Evolutionary conservation across 1,284 basidiomycete genomes (phyloP).

Genomic region (Trametes sp.): DNA sequence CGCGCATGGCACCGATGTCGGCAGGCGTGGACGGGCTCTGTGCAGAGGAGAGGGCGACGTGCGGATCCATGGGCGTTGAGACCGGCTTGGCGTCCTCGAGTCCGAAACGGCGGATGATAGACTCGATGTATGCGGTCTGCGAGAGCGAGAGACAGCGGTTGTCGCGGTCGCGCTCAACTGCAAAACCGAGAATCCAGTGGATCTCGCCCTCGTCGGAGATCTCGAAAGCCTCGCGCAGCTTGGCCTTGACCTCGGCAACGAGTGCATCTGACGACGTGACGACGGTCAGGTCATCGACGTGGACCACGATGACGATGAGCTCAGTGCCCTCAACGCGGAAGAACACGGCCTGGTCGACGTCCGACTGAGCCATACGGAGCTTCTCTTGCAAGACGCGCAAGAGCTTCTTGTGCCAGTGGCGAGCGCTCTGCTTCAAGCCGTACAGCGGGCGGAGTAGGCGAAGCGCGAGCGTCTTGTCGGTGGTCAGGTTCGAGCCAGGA

Average conservation of each 20-base stretch:
- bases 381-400: not conserved
- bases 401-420: not conserved
- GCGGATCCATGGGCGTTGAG: not conserved
- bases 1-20: not conserved
- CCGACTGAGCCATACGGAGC: not conserved
- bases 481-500: not conserved
- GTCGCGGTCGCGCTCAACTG: not conserved
- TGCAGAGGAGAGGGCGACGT: not conserved
- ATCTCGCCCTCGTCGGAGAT: not conserved
- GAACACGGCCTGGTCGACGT: not conserved
- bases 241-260: not conserved
- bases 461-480: not conserved
- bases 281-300: not conserved
- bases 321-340: not conserved
- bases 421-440: not conserved
- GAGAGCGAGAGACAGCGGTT: not conserved
- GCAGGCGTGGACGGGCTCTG: not conserved
- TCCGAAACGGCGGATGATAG: not conserved
- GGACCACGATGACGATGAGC: not conserved
- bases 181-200: not conserved
- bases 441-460: not conserved
- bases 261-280: not conserved
- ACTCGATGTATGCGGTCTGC: not conserved
- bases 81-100: not conserved
- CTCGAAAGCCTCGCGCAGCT: not conserved